These are phyloP conservation scores for Backusella luteola DNA, from an alignment of 192 early-diverging fungal genomes.

Conservation along the genomic window DNA sequence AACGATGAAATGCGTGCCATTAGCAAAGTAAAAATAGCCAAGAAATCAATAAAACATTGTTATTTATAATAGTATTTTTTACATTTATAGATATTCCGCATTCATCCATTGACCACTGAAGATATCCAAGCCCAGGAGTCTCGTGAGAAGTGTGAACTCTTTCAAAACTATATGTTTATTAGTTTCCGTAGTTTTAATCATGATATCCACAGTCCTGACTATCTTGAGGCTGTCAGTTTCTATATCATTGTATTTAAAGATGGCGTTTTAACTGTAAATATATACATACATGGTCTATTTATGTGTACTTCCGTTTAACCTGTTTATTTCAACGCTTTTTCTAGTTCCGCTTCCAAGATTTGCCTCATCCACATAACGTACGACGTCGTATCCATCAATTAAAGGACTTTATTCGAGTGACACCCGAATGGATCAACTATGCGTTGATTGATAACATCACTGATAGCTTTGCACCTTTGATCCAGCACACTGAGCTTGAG, in stretches of 20 bases:
- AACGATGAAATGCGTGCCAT: conserved; percentile 61
- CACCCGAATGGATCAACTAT: conserved; percentile 60
- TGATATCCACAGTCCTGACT: conserved; percentile 16
- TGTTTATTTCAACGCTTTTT: neutral
- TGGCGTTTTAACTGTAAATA: conserved; percentile 49
- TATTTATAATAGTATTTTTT: neutral
- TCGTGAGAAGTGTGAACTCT: conserved; percentile 89
- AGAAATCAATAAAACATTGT: neutral
- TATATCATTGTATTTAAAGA: conserved; percentile 49
- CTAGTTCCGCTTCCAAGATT: conserved; percentile 66
- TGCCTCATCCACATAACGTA: conserved; percentile 66
- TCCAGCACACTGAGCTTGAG: conserved; percentile 76
- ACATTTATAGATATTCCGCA: conserved; percentile 60
- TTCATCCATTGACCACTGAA: conserved; percentile 89
- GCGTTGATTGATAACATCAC: conserved; percentile 82
- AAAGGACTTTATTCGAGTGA: conserved; percentile 60
- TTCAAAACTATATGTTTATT: conserved; percentile 86
- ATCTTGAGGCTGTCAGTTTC: conserved; percentile 41
- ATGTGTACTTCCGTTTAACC: neutral
- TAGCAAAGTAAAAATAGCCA: conserved; percentile 34
- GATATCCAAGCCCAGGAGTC: conserved; percentile 83
- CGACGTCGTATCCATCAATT: conserved; percentile 71
- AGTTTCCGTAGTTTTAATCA: conserved; percentile 65
- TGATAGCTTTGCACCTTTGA: conserved; percentile 73
- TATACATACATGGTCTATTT: neutral